A percentile compares a stretch with the other conserved stretches of the same genome.
Conservation (phyloP, 2,329 filamentous ascomycete genomes). For the Aspergillus puulaauensis region DNA sequence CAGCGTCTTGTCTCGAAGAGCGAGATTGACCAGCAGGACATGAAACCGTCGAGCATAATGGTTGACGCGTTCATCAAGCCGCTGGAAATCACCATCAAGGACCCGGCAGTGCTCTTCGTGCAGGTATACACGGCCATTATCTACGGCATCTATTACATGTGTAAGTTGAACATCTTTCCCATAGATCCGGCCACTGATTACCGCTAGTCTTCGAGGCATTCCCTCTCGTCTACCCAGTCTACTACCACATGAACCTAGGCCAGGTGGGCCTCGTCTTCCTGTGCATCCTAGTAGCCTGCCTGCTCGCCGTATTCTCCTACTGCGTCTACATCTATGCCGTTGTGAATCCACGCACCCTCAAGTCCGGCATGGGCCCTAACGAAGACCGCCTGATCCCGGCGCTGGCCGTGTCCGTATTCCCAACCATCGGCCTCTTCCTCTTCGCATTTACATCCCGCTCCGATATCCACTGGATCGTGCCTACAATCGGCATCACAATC, state of each 20-base stretch:
- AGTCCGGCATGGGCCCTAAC: slow-evolving; percentile 50
- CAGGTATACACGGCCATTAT: not conserved
- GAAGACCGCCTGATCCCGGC: slow-evolving; percentile 56
- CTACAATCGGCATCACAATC: slow-evolving; percentile 38
- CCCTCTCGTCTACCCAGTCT: not conserved
- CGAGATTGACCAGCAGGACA: not conserved
- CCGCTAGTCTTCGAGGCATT: slow-evolving; percentile 2
- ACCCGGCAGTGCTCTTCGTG: not conserved
- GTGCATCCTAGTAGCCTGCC: not conserved
- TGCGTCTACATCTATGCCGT: slow-evolving; percentile 52
- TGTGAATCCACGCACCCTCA: slow-evolving; percentile 50
- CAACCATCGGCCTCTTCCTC: slow-evolving; percentile 59
- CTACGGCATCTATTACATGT: not conserved
- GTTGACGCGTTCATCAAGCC: not conserved
- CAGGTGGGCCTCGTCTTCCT: not conserved
- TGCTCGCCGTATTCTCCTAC: slow-evolving; percentile 52
- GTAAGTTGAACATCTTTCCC: not conserved
- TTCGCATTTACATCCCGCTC: slow-evolving; percentile 30
- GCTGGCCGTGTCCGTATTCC: slow-evolving; percentile 52
- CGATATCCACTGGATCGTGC: slow-evolving; percentile 31
- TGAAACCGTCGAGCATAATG: not conserved
- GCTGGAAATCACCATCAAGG: not conserved
- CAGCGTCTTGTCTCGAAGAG: not conserved
- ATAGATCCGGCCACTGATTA: not conserved
- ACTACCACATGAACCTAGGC: not conserved